phyloP scores from a whole-genome alignment of 192 early-diverging fungal species.

The Gonapodya sp. region DNA sequence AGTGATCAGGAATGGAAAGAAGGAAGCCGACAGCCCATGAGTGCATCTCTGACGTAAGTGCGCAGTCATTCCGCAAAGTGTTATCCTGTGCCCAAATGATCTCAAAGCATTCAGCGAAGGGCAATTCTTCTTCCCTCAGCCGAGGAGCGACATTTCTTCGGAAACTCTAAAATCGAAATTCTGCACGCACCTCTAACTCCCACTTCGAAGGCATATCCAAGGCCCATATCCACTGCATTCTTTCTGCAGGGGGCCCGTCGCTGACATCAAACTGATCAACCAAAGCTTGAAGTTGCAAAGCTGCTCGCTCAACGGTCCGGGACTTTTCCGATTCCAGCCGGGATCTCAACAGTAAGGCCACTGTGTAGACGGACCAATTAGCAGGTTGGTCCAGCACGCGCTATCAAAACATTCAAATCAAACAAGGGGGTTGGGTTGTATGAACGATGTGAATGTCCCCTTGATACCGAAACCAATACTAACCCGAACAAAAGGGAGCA shows the following conservation, averaged over 20 bases:
- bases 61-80: too few species aligned
- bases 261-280: constrained; percentile 80
- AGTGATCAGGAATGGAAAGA: too few species aligned
- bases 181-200: constrained; percentile 70
- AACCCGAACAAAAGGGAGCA: constrained; percentile 81
- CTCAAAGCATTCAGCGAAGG: too few species aligned
- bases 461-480: constrained; percentile 12
- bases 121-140: too few species aligned
- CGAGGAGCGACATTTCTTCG: too few species aligned
- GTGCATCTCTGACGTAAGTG: too few species aligned
- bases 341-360: constrained; percentile 82
- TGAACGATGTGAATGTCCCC: background rate
- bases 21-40: too few species aligned
- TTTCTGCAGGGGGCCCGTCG: constrained; percentile 58
- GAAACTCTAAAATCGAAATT: background rate
- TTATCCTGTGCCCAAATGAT: too few species aligned
- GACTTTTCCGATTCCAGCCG: constrained; percentile 78
- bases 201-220: constrained; percentile 82
- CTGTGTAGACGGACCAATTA: constrained; percentile 98
- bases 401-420: constrained; percentile 8
- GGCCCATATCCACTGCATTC: constrained; percentile 71
- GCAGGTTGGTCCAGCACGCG: constrained; percentile 85
- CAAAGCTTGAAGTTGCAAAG: constrained; percentile 88
- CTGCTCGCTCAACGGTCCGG: constrained; percentile 81
- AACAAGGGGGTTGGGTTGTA: background rate